Conservation (phyloP, 1,284 basidiomycete species). For the Papiliotrema flavescens region DNA sequence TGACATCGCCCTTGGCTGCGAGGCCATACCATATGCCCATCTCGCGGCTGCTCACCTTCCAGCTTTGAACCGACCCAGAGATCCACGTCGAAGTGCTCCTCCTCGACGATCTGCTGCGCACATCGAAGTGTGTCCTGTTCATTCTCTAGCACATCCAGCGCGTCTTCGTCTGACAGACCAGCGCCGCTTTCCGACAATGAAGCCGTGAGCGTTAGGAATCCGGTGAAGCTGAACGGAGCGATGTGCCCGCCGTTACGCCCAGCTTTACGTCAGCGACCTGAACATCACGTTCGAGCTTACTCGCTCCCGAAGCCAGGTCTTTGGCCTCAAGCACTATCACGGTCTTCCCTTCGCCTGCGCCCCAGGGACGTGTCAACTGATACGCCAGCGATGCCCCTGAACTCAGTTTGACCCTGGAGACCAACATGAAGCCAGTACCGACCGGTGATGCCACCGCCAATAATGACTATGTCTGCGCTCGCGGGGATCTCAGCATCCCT, state of each 20-base stretch:
- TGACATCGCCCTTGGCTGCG: too few species aligned
- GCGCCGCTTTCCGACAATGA: slow-evolving; percentile 15
- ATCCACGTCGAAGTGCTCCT: slow-evolving; percentile 15
- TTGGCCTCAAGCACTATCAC: slow-evolving; percentile 29
- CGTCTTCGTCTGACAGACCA: slow-evolving; percentile 39
- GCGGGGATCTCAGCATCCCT: too few species aligned
- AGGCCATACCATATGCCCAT: neutral
- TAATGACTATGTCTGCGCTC: too few species aligned
- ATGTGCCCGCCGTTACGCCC: too few species aligned
- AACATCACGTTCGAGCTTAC: slow-evolving; percentile 10
- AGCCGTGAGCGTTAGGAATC: too few species aligned
- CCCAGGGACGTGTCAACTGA: slow-evolving; percentile 21
- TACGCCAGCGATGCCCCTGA: too few species aligned
- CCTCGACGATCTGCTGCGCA: slow-evolving; percentile 57
- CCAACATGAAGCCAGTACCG: too few species aligned
- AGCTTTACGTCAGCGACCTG: too few species aligned
- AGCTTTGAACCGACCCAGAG: slow-evolving; percentile 9
- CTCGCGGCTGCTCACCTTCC: slow-evolving; percentile 7
- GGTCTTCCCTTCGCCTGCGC: slow-evolving; percentile 17
- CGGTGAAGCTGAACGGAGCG: too few species aligned
- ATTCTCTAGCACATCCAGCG: slow-evolving; percentile 53
- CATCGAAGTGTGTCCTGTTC: slow-evolving; percentile 66
- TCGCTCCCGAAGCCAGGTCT: slow-evolving; percentile 30
- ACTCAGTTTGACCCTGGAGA: too few species aligned
- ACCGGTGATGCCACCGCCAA: too few species aligned